Evolutionary conservation across 2,329 filamentous ascomycete genomes (phyloP), one percentile per base, ranked within the genome.

Genomic region (Phyllosticta citribraziliensis): DNA sequence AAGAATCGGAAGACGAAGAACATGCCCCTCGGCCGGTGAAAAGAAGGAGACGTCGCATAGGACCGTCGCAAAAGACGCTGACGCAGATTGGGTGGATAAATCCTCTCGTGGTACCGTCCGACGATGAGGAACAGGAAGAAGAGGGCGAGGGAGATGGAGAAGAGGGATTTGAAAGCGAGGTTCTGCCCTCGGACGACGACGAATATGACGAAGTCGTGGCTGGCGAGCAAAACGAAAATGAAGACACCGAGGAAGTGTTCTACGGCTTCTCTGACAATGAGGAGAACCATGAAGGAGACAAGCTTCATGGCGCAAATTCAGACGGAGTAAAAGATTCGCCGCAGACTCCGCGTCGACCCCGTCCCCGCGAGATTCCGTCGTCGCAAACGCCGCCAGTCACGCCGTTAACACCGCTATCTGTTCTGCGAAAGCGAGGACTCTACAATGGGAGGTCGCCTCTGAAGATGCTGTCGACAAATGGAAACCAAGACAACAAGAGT

Each of bases 61-160:
- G 40, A 53, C 59, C 6, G 27, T 56, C 52, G 14, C 60, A 62
- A 20, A 57, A 55, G n/a, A 62, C 60, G 8, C 51, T 62, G 2
- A 62, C 60, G 5, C 60, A 62, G 33, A 62, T 62, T 50, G 60
- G 56, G n/a, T 62, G 52, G 52, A 47, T n/a, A 47, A 47, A 47
- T n/a, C 40, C 9, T 58, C 6, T 55, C 51, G 51, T 54, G 11
- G 51, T 47, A 3, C 51, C 56, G 5, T 57, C 55, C 6, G 55
- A 62, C 19, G 35, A 53, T 19, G 60, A 62, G 6, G 60, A 61
- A 8, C 19, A 61, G 5, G 59, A 56, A 9, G 40, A 51, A 0
- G 0, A 1, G 0, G 53, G 24, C 25, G 50, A 22, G 22, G 22
- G 25, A 47, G 24, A 27, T 8, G 53, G 20, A 14, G 55, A 57